Evolutionary conservation across 139 green algal species (phyloP).

Genomic region (Medakamo hakoo): DNA sequence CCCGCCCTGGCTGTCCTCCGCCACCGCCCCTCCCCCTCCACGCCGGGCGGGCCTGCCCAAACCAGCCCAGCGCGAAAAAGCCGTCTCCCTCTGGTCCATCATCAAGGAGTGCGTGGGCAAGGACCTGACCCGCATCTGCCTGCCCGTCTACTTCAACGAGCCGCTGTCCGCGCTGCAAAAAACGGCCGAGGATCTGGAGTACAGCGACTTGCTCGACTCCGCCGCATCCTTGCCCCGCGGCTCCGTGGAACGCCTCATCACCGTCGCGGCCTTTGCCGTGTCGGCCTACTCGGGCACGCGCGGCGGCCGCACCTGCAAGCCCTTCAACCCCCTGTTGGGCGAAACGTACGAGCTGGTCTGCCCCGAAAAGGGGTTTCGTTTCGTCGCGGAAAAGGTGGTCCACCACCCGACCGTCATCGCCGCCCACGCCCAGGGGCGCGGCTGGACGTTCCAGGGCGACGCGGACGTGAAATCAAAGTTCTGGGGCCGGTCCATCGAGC

Average conservation of each 20-base stretch:
- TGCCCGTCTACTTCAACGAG: constrained; percentile 93
- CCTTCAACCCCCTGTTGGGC: constrained; percentile 63
- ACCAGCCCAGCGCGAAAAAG: constrained; percentile 53
- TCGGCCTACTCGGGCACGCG: constrained; percentile 32
- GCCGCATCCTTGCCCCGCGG: constrained; percentile 17
- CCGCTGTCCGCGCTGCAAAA: constrained; percentile 71
- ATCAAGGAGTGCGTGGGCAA: constrained; percentile 72
- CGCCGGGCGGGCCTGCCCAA: constrained; percentile 29
- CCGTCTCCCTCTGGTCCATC: constrained; percentile 68
- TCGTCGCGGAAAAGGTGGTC: constrained; percentile 52
- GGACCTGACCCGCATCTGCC: constrained; percentile 67
- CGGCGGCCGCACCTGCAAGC: constrained; percentile 36
- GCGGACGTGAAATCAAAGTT: constrained; percentile 79
- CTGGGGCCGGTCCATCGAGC: constrained; percentile 77
- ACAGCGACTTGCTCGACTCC: constrained; percentile 56
- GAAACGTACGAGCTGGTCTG: constrained; percentile 56
- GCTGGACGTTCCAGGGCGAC: constrained; percentile 56
- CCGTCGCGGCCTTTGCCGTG: constrained; percentile 66
- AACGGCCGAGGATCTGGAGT: constrained; percentile 68
- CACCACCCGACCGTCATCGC: constrained; percentile 72
- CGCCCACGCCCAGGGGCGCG: constrained; percentile 33
- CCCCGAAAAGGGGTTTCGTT: constrained; percentile 39
- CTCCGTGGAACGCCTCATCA: constrained; percentile 35
- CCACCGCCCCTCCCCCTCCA: constrained; percentile 1
- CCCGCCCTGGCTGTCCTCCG: not conserved